These are phyloP conservation scores for Amanita muscaria DNA, from an alignment of 768 basidiomycete genomes.

Conservation along the genomic window DNA sequence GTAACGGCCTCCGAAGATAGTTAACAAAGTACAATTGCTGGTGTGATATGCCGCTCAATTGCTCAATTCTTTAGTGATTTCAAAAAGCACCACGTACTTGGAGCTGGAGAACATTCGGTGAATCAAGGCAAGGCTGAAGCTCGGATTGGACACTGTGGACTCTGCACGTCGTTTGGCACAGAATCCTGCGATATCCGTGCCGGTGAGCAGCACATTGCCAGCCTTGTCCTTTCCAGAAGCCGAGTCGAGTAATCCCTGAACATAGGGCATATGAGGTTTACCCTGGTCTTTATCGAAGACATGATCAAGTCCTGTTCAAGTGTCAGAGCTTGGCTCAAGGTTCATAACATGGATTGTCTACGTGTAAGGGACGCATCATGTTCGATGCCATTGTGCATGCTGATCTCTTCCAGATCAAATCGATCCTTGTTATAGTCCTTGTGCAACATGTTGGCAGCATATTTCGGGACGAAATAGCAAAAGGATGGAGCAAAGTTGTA, in stretches of 20 bases:
- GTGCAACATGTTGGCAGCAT: constrained; percentile 46
- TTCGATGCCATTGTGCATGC: constrained; percentile 69
- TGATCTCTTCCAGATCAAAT: constrained; percentile 59
- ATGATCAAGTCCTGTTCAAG: constrained; percentile 57
- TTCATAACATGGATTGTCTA: too few relatives aligned
- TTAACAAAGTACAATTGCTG: constrained; percentile 55
- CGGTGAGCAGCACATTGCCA: constrained; percentile 25
- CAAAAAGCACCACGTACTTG: constrained; percentile 27
- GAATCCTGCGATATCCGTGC: constrained; percentile 32
- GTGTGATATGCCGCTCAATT: neutral
- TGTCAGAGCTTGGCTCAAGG: too few relatives aligned
- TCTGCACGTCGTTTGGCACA: constrained; percentile 35
- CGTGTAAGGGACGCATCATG: constrained; percentile 58
- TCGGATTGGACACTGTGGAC: constrained; percentile 27
- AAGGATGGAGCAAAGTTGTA: constrained; percentile 69
- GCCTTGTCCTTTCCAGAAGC: constrained; percentile 32
- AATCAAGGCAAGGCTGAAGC: constrained; percentile 26
- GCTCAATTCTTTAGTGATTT: too few relatives aligned
- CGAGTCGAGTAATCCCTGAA: constrained; percentile 33
- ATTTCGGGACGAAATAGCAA: constrained; percentile 57
- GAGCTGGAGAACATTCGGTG: constrained; percentile 33
- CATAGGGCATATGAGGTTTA: constrained; percentile 22
- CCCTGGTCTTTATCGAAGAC: constrained; percentile 30
- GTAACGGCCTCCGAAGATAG: constrained; percentile 58
- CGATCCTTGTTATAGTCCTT: constrained; percentile 49